A percentile compares a stretch with the other conserved stretches of the same genome.
Evolutionary conservation across 441 rosid genomes (phyloP).

Genomic region (Populus hybrid): DNA sequence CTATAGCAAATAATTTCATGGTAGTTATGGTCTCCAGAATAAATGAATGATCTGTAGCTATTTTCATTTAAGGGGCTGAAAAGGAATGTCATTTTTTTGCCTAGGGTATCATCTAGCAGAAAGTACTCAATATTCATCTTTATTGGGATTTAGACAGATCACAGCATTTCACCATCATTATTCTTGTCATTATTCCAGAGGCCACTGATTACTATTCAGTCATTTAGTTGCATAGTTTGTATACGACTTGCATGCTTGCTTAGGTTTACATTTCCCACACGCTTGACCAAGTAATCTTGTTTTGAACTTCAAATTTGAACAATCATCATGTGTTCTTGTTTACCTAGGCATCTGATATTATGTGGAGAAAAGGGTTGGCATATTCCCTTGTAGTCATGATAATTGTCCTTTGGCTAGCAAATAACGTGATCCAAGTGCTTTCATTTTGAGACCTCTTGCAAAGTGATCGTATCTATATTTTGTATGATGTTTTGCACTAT

Average conservation of each 20-base stretch:
- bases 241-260: background rate
- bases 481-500: background rate
- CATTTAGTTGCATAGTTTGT: background rate
- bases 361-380: too few species aligned
- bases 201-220: too few species aligned
- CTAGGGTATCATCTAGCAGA: background rate
- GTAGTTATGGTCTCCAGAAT: background rate
- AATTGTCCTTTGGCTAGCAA: background rate
- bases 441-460: background rate
- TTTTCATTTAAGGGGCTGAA: constrained; percentile 2
- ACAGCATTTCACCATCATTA: background rate
- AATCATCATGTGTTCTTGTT: too few species aligned
- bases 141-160: background rate
- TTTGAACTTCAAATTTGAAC: too few species aligned
- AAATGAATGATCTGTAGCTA: background rate
- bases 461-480: background rate
- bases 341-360: too few species aligned
- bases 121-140: background rate
- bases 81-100: background rate
- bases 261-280: too few species aligned
- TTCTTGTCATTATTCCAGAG: too few species aligned
- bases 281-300: too few species aligned
- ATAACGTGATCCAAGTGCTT: background rate
- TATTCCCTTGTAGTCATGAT: too few species aligned
- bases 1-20: background rate